phyloP scores from a whole-genome alignment of 352 stramenopile genomes.

The Globisporangium camurandrum region DNA sequence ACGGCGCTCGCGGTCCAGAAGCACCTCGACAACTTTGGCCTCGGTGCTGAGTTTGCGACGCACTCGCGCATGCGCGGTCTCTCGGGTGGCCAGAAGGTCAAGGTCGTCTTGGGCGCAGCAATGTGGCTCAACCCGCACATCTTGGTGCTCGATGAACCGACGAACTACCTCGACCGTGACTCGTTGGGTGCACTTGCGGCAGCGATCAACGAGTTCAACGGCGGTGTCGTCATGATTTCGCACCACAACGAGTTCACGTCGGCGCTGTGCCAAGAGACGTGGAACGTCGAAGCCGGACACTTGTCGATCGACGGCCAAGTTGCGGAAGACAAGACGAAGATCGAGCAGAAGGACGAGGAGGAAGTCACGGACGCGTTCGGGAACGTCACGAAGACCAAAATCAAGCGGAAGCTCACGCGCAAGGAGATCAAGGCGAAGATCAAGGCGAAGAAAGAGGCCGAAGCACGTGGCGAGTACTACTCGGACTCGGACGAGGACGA shows the following conservation, averaged over 20 bases:
- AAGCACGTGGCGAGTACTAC: slow-evolving; percentile 78
- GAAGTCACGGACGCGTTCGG: slow-evolving; percentile 76
- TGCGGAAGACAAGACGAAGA: slow-evolving; percentile 86
- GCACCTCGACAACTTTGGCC: slow-evolving; percentile 95
- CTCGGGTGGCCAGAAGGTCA: slow-evolving; percentile 98
- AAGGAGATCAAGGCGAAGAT: slow-evolving; percentile 87
- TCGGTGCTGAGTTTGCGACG: slow-evolving; percentile 95
- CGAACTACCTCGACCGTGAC: slow-evolving; percentile 96
- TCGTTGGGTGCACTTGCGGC: slow-evolving; percentile 93
- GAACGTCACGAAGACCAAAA: slow-evolving; percentile 82
- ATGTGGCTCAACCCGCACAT: slow-evolving; percentile 97
- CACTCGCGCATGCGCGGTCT: slow-evolving; percentile 98
- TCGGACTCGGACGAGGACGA: slow-evolving; percentile 74
- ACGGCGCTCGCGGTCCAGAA: slow-evolving; percentile 95
- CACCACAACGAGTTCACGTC: slow-evolving; percentile 97
- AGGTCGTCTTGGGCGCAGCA: slow-evolving; percentile 95
- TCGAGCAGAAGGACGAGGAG: slow-evolving; percentile 87
- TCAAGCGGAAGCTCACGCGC: slow-evolving; percentile 87
- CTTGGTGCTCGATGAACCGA: slow-evolving; percentile 93
- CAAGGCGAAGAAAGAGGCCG: slow-evolving; percentile 85
- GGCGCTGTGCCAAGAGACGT: slow-evolving; percentile 92
- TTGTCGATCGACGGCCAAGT: slow-evolving; percentile 83
- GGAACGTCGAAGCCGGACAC: slow-evolving; percentile 88
- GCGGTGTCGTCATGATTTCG: slow-evolving; percentile 97
- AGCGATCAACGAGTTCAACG: slow-evolving; percentile 96